Evolutionary conservation across 192 early-diverging fungal species (phyloP), one percentile per base, ranked within the genome.

Genomic region (Coemansia nantahalensis): DNA sequence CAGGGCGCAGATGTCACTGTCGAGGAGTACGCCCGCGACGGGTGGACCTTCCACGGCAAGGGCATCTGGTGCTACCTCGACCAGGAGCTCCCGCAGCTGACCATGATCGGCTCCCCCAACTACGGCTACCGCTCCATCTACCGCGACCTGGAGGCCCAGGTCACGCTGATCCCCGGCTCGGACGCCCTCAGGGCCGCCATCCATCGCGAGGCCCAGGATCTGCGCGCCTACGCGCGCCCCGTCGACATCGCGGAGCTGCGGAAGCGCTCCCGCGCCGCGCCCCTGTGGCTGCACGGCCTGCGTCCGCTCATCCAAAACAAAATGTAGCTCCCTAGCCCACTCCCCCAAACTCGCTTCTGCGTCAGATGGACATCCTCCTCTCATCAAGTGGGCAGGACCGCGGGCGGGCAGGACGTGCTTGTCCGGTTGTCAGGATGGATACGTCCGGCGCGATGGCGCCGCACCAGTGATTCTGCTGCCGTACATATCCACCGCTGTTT

Each of bases 41-140:
- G 84, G 21, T 99, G 96, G 94, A 99, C 96, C 1, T 99, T 84
- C 62, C 96, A 99, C 60, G 91, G 88, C 3, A 99, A 99, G 84
- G 90, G 91, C 14, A 51, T 95, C 4, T 95, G 91, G 92, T 77
- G 84, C 39, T 81, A 81, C 46, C 59, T 82, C 21, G 68, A 77
- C 31, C 51, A 75, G 11, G 72, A 85, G 33, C 49, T 77, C 23
- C 90, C 91, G 28, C 59, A 77, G 21, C 37, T 93, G 62, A 92
- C 93, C 1, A 84, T 92, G 54, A 83, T 96, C 48, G 94, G 94
- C 10, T 95, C 93, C 3, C 86, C 92, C 8, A 99, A 97, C 65
- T 95, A 90, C 79, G 93, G 92, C 0, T 85, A 93, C 59, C 77
- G 93, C 38, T 95, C 92, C 2, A 80, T 88, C n/a, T 79, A 86